Base-by-base conservation (phyloP, 202 grass and related monocot genomes). In the Saccharum hybrid region DNA sequence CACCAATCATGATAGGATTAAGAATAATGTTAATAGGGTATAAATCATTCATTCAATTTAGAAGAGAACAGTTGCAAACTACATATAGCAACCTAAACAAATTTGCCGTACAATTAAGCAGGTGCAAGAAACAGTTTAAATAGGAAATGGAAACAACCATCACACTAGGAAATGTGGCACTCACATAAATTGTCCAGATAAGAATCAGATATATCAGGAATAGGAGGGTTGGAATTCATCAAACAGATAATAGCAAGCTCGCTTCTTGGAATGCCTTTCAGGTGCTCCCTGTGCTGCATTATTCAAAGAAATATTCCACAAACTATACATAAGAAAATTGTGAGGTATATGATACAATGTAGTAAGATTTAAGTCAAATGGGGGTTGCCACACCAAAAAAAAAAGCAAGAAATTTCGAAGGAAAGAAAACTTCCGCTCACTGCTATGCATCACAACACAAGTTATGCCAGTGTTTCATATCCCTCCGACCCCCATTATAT, bases 201-300 rank as follows among this genome's bases (percentile, higher is more conserved):
- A 79, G 72, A 71, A 84, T 90, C 93, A n/a, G 96, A 94, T 84
- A 92, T 77, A 88, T 98, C 96, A 71, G 96, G 96, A 90, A 98
- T 89, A 76, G 86, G 89, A 94, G 93, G 96, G 67, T 94, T 98
- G 68, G 87, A 82, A 87, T 88, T 90, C 86, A 86, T 96, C 76
- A 98, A 77, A 76, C 96, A 98, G 30, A 96, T 73, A 45, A 98
- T 81, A 36, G 96, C 87, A 82, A 98, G 82, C 66, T 93, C 79
- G 45, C 78, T 76, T 77, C 76, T 94, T 68, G 93, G 84, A 80
- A 94, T 82, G 81, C 62, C 81, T 88, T 89, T 77, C 80, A 93
- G 80, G 80, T 88, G 85, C 82, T 88, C 66, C 66, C 68, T 92
- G 41, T 93, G 81, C 96, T 98, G 82, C 70, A 98, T 81, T 66